Evolutionary conservation across 176 grass and related monocot species (phyloP), one percentile per base, ranked within the genome.

Genomic region (Olyra latifolia): DNA sequence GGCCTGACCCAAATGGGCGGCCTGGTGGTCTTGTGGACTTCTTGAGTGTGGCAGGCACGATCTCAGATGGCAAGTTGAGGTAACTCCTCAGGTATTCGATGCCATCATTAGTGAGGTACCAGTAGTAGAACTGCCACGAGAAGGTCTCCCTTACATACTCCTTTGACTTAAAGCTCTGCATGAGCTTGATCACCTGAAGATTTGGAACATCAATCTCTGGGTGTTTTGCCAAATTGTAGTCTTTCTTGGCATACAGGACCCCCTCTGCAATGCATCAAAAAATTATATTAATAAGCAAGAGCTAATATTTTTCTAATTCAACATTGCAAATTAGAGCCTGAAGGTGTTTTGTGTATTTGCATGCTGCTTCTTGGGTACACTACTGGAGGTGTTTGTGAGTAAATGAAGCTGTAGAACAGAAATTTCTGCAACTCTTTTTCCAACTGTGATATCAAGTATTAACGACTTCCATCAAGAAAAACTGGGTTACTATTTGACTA

Each of bases 81-180:
- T 86, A 92, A 64, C 83, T 88, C 25, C 93, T 82, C 17, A 96
- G 89, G 79, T 85, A 62, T 82, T 95, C 93, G 35, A 85, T 96
- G 47, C 87, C 93, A 4, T 92, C 93, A 30, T 96, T 92, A 65
- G 89, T 92, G 44, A 96, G 90, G 58, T 96, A 92, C 90, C 90
- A 90, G 85, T 88, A 96, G 64, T 96, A 96, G 69, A 86, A 62
- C 59, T 92, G 87, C 90, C 90, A 92, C 1, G 87, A 88, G 81
- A 95, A 92, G 29, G 89, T 95, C 79, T 92, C 89, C 47, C 81
- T 95, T 23, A 96, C 90, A 4, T 84, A 92, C 79, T 96, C 90
- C 87, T 90, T 96, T n/a, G 90, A 92, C 60, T 96, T 96, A 71
- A 92, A 92, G 82, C 87, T 90, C 75, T 96, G 90, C 90, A 92